Evolutionary conservation across 2,329 filamentous ascomycete species (phyloP), one percentile per base, ranked within the genome.

Genomic region (Phialophora verrucosa): DNA sequence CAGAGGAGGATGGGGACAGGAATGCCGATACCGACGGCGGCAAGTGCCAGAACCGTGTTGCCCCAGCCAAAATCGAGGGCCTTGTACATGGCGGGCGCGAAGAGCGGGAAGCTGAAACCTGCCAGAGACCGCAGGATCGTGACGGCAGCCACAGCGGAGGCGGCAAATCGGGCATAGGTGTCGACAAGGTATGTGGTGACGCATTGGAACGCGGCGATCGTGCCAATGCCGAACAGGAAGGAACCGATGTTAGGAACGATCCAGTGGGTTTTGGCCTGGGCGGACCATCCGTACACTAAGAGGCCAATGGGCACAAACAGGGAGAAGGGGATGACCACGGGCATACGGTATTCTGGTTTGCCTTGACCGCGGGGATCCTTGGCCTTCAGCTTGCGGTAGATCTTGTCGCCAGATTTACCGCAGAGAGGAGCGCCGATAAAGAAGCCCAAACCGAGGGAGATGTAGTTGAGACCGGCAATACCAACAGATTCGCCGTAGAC

Each of bases 361-460:
- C 75, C 73, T 1, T 71, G 69, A 2, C 67, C 69, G 1, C 69
- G 69, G 12, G 68, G 69, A 35, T 73, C 69, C 20, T 67, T 72
- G 11, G 69, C 70, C 58, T 74, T 75, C 31, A 77, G 70, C 47
- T 71, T 68, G 10, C 72, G 69, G 71, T 78, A 83, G 4, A 80
- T 68, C 10, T 65, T 69, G 64, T 85, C 83, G 74, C 83, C 81
- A 0, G 82, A 31, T 0, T 75, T 74, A 0, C 79, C 82, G 8
- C 79, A 78, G 0, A 84, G 44, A 65, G 84, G 81, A 0, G 81
- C 78, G 3, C 82, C 85, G 0, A 83, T 74, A 35, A 88, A 79
- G 75, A 88, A 87, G 1, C 88, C 88, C 0, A 88, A 57, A 1
- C 83, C 85, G 62, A 84, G 80, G 23, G 87, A 83, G 27, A 89